Evolutionary conservation across 257 asterid genomes (phyloP), one percentile per base, ranked within the genome.

Genomic region (Nicotiana sylvestris): DNA sequence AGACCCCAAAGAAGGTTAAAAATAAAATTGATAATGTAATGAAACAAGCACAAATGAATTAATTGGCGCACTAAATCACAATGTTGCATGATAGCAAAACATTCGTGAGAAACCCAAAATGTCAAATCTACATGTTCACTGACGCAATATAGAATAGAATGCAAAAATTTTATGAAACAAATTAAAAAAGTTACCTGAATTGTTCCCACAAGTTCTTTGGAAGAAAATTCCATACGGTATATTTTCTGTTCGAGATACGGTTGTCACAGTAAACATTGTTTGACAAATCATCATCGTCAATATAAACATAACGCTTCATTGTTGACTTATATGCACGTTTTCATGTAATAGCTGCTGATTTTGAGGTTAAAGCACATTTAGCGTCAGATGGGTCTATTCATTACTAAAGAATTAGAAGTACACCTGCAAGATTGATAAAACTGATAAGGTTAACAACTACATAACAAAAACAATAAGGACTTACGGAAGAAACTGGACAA

Each of bases 151-250:
- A 69, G 25, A 39, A 72, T 43, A 72, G 60, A 70, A 72, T 72
- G 78, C 35, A 72, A n/a, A 46, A 72, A 57, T 21, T 46, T 35
- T 25, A 72, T 72, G 78, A 13, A 69, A 66, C n/a, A 46, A 35
- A 65, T 60, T 16, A 10, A 16, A 53, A 65, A 16, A 17, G 56
- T 81, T 68, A 94, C 99, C 99, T 96, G 97, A 96, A 96, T 77
- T 96, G 99, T 72, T 96, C 99, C 98, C 95, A 93, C 86, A 96
- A 92, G 86, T 96, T 96, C 86, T 96, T 96, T 61, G 99, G 99
- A 60, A 96, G 93, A 89, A 96, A 96, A 86, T 96, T 96, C 97
- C 91, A 89, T 70, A 92, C 76, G n/a, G 98, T 96, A 84, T 96
- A 96, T 90, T 96, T 96, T 83, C 95, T 88, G 90, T 96, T 96